Evolutionary conservation across 2,329 filamentous ascomycete genomes (phyloP), one percentile per base, ranked within the genome.

Genomic region (Xylaria sp.): DNA sequence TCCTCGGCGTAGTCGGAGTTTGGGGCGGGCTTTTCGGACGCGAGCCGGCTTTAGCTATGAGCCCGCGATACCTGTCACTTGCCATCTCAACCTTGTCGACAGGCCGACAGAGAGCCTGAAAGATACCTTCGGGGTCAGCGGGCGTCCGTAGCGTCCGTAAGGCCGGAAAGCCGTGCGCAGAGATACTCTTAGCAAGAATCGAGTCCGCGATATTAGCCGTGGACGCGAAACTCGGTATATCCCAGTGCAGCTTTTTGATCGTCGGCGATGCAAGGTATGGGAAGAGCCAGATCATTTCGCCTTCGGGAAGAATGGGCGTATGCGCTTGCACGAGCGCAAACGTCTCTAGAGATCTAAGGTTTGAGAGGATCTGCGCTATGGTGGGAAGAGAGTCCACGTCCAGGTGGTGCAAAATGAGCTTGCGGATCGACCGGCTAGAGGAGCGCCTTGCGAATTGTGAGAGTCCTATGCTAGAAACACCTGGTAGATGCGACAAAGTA

Each of bases 31-130:
- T 72, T 35, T 71, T 71, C 18, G 74, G 72, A 13, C 71, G 71
- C 35, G 72, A 68, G 10, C 69, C 73, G 54, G 73, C 74, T 47
- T 70, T 73, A 0, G 71, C 67, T 18, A 78, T 75, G 12, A 77
- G 75, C 3, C 72, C 74, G 23, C 80, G 81, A 75, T 84, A 85
- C 25, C 83, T 83, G 69, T 89, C 86, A 10, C 79, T 79, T 0
- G 85, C 82, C 25, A 86, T 80, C 48, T 88, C 84, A 23, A 87
- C 82, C 35, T 84, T 83, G 35, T 86, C 86, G 3, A 85, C 81
- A 0, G 91, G 91, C 51, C 85, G 86, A 78, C 92, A 94, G 1
- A 93, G 84, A 1, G 83, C 80, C 79, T 94, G 92, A 70, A 94
- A 88, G 8, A 87, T 73, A 29, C 91, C 92, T 5, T 92, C 87